Percentiles rank a stretch among this genome's conserved stretches.
Evolutionary conservation across 345 rosid genomes (phyloP).

Genomic region (Gossypium ekmanianum): DNA sequence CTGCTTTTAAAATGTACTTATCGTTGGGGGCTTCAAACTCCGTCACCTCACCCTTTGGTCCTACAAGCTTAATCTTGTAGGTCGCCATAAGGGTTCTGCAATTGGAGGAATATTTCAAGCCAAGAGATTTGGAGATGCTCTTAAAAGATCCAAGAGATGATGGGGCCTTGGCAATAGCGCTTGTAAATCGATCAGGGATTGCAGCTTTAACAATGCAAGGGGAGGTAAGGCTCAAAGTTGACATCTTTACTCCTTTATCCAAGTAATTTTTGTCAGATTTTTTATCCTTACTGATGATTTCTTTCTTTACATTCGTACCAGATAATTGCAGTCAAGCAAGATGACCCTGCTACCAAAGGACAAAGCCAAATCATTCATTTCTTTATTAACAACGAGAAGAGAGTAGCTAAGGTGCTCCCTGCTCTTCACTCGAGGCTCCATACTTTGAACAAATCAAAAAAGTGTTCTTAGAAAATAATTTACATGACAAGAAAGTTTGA

Average conservation of each 20-base stretch:
- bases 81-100: conserved; percentile 49
- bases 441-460: background rate
- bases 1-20: conserved; percentile 69
- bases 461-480: background rate
- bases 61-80: conserved; percentile 73
- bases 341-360: background rate
- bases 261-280: conserved; percentile 8
- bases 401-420: conserved; percentile 40
- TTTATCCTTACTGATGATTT: background rate
- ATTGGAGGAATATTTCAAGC: conserved; percentile 52
- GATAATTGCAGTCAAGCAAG: background rate
- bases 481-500: background rate
- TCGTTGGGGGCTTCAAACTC: conserved; percentile 68
- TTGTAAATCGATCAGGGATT: conserved; percentile 29
- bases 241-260: conserved; percentile 37
- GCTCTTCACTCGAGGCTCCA: conserved; percentile 73
- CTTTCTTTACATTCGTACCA: background rate
- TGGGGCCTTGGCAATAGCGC: conserved; percentile 27
- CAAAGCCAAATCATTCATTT: conserved; percentile 24
- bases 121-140: conserved; percentile 49
- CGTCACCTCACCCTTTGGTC: conserved; percentile 52
- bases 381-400: conserved; percentile 50
- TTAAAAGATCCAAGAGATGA: conserved; percentile 42
- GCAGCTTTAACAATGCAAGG: conserved; percentile 44
- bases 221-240: conserved; percentile 40